phyloP scores from a whole-genome alignment of 148 eudicot genomes.

The Arbutus unedo region DNA sequence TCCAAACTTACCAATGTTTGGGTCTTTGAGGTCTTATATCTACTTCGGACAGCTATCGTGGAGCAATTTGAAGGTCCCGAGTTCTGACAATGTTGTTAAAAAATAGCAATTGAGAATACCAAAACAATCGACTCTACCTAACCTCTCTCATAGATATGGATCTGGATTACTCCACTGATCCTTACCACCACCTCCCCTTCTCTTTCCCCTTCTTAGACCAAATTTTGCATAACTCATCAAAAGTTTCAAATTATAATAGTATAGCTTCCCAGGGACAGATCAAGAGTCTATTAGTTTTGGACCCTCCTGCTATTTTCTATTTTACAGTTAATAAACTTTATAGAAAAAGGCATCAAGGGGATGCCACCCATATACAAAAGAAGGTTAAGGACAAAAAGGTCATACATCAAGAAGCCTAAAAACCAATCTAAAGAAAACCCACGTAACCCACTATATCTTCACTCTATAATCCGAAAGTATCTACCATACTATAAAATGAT shows the following conservation, averaged over 20 bases:
- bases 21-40: neutral
- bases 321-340: too few species aligned
- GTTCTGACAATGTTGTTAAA: neutral
- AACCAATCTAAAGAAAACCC: too few species aligned
- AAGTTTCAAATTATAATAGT: neutral
- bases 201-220: neutral
- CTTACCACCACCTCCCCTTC: neutral
- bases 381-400: too few species aligned
- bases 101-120: neutral
- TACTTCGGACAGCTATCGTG: neutral
- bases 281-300: neutral
- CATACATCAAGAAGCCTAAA: too few species aligned
- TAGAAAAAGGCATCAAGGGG: too few species aligned
- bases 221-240: neutral
- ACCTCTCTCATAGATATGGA: neutral
- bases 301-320: neutral
- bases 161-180: neutral
- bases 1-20: neutral
- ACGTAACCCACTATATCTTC: too few species aligned
- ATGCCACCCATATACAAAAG: too few species aligned
- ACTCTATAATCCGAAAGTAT: too few species aligned
- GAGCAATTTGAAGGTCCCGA: neutral
- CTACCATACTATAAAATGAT: too few species aligned
- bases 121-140: neutral
- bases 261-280: neutral